Conservation (phyloP, 2,329 filamentous ascomycete species). For the Penicillium psychrosexuale region DNA sequence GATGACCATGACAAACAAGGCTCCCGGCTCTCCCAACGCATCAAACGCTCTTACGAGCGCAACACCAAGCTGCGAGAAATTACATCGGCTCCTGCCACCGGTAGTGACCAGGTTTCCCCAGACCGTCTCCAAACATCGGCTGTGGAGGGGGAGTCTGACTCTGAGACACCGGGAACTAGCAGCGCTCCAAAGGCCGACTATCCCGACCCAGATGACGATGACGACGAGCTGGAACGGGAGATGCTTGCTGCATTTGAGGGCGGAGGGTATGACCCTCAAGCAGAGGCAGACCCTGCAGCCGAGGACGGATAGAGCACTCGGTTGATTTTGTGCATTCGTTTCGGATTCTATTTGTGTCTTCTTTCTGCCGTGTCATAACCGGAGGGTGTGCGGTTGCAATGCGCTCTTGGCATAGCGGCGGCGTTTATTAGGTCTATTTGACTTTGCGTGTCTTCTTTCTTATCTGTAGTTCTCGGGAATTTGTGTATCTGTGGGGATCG, state of each 20-base stretch:
- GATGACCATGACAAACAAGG: constrained; percentile 43
- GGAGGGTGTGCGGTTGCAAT: constrained; percentile 24
- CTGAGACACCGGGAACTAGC: constrained; percentile 28
- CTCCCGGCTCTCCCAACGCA: constrained; percentile 39
- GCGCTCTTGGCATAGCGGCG: constrained; percentile 33
- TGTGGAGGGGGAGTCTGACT: constrained; percentile 21
- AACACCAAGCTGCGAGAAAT: constrained; percentile 40
- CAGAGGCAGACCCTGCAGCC: constrained; percentile 34
- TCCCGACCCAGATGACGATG: constrained; percentile 39
- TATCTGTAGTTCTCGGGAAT: neutral
- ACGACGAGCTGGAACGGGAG: constrained; percentile 52
- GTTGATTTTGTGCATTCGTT: neutral
- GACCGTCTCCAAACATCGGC: neutral
- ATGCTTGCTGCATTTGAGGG: constrained; percentile 60
- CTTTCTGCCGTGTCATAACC: constrained; percentile 2
- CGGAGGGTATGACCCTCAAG: constrained; percentile 33
- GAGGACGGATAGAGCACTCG: constrained; percentile 30
- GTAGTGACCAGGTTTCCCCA: constrained; percentile 1
- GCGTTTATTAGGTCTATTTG: constrained; percentile 19
- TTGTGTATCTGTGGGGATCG: constrained; percentile 1
- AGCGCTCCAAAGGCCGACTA: constrained; percentile 29
- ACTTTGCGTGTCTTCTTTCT: neutral
- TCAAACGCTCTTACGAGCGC: constrained; percentile 43
- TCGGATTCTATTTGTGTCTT: constrained; percentile 3
- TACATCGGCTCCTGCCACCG: constrained; percentile 25